Evolutionary conservation across 768 basidiomycete genomes (phyloP).

Genomic region (Plicaturopsis crispa): DNA sequence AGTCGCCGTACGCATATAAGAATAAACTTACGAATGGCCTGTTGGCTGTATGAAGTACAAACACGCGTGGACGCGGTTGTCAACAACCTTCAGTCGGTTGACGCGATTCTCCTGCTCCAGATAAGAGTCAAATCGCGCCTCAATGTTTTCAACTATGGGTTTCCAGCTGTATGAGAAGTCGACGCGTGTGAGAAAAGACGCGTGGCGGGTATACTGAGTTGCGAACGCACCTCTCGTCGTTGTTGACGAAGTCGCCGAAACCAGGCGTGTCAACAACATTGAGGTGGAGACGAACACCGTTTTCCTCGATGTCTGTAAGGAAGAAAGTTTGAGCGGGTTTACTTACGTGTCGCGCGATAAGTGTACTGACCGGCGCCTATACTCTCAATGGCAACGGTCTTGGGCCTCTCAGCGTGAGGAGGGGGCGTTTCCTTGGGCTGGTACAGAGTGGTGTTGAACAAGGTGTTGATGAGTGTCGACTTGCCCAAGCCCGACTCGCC

Average conservation of each 20-base stretch:
- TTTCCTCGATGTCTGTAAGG: constrained; percentile 92
- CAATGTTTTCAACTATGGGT: constrained; percentile 97
- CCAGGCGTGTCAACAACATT: constrained; percentile 99
- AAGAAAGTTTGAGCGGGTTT: constrained; percentile 17
- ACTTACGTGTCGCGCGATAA: constrained; percentile 10
- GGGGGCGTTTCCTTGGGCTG: constrained; percentile 75
- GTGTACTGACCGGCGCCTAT: constrained; percentile 83
- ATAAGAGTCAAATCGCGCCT: constrained; percentile 95
- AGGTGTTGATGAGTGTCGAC: constrained; percentile 97
- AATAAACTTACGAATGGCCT: constrained; percentile 79
- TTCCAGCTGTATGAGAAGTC: constrained; percentile 66
- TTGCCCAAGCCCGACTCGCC: constrained; percentile 99
- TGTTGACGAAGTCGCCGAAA: constrained; percentile 99
- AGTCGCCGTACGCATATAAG: constrained; percentile 6
- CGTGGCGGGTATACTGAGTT: constrained; percentile 7
- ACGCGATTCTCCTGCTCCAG: constrained; percentile 98
- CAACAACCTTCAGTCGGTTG: constrained; percentile 86
- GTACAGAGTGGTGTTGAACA: constrained; percentile 96
- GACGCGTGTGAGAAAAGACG: constrained; percentile 11
- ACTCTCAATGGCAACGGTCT: constrained; percentile 94
- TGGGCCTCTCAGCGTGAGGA: constrained; percentile 84
- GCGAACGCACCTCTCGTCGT: constrained; percentile 79
- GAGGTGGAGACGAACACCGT: constrained; percentile 89
- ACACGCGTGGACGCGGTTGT: constrained; percentile 98
- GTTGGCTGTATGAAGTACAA: constrained; percentile 99